phyloP scores from a whole-genome alignment of 139 green algal species.

The Picochlorum sp. region DNA sequence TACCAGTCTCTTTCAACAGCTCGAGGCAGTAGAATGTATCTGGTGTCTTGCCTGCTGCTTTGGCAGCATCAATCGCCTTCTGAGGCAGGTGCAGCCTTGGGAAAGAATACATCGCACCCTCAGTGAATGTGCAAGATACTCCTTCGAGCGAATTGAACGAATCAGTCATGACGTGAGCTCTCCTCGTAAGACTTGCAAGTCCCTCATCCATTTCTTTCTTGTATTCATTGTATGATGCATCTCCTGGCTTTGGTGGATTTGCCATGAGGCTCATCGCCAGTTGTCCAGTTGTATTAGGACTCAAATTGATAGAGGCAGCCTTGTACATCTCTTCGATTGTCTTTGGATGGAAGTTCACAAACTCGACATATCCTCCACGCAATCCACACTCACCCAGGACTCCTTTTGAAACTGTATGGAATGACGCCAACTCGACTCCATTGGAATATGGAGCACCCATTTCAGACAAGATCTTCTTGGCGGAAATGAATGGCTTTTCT shows the following conservation, averaged over 20 bases:
- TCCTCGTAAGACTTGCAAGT: constrained; percentile 65
- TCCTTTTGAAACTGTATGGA: constrained; percentile 82
- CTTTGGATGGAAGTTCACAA: constrained; percentile 61
- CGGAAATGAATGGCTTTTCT: constrained; percentile 69
- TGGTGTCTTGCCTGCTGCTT: constrained; percentile 66
- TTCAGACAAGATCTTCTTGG: constrained; percentile 69
- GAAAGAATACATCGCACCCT: constrained; percentile 84
- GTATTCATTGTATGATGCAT: constrained; percentile 71
- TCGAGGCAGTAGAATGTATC: constrained; percentile 90
- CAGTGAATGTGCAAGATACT: constrained; percentile 75
- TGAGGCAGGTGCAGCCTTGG: constrained; percentile 60
- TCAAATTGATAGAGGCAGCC: constrained; percentile 83
- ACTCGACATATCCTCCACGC: constrained; percentile 87
- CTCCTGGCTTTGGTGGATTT: constrained; percentile 58
- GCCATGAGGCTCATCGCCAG: constrained; percentile 81
- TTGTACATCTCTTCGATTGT: constrained; percentile 82
- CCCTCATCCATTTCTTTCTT: constrained; percentile 39
- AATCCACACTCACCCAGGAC: constrained; percentile 65
- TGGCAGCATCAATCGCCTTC: constrained; percentile 51
- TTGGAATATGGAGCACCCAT: constrained; percentile 52
- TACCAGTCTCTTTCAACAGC: constrained; percentile 82
- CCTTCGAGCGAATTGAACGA: constrained; percentile 85
- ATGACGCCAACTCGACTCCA: constrained; percentile 65
- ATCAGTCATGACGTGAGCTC: constrained; percentile 67
- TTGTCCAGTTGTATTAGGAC: constrained; percentile 84